Conservation (phyloP, 805 yeast species). For the Isabelozyma heimii region DNA sequence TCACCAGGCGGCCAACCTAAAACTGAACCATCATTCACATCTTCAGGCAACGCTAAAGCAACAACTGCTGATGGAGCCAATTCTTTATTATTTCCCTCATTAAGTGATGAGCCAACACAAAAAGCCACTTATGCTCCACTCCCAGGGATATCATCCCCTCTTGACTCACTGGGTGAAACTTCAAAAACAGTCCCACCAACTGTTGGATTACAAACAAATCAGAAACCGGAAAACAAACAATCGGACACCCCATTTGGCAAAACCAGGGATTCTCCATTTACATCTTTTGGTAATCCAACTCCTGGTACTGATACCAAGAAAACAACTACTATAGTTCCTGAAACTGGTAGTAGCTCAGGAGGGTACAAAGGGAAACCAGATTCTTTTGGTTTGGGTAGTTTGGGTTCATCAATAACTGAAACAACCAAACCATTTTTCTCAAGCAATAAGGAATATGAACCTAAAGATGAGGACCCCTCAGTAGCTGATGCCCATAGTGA, state of each 20-base stretch:
- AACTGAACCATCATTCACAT: too few species aligned
- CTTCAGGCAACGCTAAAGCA: too few species aligned
- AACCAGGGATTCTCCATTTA: not conserved
- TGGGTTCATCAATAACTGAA: not conserved
- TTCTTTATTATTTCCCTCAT: too few species aligned
- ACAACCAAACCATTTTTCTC: not conserved
- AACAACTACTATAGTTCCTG: not conserved
- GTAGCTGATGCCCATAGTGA: not conserved
- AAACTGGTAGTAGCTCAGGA: not conserved
- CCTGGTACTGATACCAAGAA: not conserved
- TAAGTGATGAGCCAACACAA: too few species aligned
- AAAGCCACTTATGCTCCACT: not conserved
- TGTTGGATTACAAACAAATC: constrained; percentile 2
- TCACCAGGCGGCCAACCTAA: too few species aligned
- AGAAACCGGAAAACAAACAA: not conserved
- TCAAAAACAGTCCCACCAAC: too few species aligned
- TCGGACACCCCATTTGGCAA: constrained; percentile 5
- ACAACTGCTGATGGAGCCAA: too few species aligned
- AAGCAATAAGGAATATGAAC: not conserved
- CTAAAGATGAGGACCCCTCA: not conserved
- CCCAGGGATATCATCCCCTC: not conserved
- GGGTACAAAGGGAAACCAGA: not conserved
- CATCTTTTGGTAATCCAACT: too few species aligned
- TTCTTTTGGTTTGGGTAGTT: not conserved
- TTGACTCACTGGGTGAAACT: not conserved